Conservation (phyloP, 306 rosid species). For the Cicer arietinum region DNA sequence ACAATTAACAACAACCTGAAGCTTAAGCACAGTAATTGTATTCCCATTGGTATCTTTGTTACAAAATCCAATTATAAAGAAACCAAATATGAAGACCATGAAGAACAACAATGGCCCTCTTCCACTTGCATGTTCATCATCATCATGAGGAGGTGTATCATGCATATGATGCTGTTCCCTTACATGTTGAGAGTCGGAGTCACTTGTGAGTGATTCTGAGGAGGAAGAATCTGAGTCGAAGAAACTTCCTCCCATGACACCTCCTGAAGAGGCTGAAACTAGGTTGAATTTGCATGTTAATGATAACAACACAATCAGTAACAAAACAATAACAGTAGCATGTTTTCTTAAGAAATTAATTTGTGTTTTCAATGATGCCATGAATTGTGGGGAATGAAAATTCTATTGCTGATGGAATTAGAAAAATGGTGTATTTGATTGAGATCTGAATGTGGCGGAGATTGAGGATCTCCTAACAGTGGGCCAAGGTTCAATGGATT, state of each 20-base stretch:
- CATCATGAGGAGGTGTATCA: conserved; percentile 4
- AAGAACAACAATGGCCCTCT: conserved; percentile 30
- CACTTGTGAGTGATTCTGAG: conserved; percentile 1
- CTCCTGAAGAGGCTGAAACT: conserved; percentile 45
- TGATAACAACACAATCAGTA: conserved; percentile 25
- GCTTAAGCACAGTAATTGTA: conserved; percentile 36
- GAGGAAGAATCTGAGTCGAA: conserved; percentile 49
- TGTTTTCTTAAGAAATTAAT: conserved; percentile 28
- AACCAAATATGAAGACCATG: conserved; percentile 24
- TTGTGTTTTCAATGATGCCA: not conserved
- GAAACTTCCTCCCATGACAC: conserved; percentile 49
- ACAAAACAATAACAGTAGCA: not conserved
- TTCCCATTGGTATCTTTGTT: conserved; percentile 26
- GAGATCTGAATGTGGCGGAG: conserved; percentile 4
- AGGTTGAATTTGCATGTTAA: conserved; percentile 14
- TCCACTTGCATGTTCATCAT: not conserved
- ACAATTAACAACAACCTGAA: conserved; percentile 44
- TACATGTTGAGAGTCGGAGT: not conserved
- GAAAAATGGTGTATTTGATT: not conserved
- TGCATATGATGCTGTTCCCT: not conserved
- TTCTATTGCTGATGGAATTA: too few species aligned
- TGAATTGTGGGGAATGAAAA: not conserved
- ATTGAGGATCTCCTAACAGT: conserved; percentile 5
- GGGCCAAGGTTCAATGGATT: too few species aligned
- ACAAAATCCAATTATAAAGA: conserved; percentile 36